phyloP scores from a whole-genome alignment of 2,329 filamentous ascomycete genomes.

The Cadophora sp. region DNA sequence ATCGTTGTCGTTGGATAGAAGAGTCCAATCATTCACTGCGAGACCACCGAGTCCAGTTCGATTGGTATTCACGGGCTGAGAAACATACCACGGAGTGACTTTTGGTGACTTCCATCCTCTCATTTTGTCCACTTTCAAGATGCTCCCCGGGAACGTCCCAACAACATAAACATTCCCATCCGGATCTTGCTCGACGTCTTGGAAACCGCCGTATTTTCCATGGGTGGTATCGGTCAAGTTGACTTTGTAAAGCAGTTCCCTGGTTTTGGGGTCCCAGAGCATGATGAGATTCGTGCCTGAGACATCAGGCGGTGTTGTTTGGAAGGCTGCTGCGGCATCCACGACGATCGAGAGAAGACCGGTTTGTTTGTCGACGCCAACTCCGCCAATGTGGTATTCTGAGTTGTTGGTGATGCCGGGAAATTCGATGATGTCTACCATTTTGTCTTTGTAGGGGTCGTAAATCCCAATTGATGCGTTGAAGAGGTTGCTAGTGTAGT shows the following conservation, averaged over 20 bases:
- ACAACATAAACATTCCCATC: conserved; percentile 23
- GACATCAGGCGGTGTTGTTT: conserved; percentile 17
- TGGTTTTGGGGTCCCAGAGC: conserved; percentile 21
- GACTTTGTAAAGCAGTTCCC: conserved; percentile 17
- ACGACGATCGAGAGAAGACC: conserved; percentile 26
- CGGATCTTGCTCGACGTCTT: conserved; percentile 28
- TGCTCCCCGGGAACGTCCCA: conserved; percentile 23
- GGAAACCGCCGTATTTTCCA: conserved; percentile 23
- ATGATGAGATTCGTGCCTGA: conserved; percentile 26
- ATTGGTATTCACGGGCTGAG: conserved; percentile 7
- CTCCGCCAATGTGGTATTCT: conserved; percentile 20
- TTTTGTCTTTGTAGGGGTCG: conserved; percentile 19
- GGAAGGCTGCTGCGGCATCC: conserved; percentile 18
- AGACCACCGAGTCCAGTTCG: conserved; percentile 10
- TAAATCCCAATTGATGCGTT: conserved; percentile 26
- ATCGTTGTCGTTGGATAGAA: conserved; percentile 10
- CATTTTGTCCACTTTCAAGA: conserved; percentile 16
- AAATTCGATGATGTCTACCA: conserved; percentile 24
- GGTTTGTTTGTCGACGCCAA: conserved; percentile 18
- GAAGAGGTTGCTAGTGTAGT: conserved; percentile 12
- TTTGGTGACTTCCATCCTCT: neutral
- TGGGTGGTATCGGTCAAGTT: conserved; percentile 25
- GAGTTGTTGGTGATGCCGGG: conserved; percentile 16
- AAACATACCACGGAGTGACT: conserved; percentile 20
- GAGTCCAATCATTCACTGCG: conserved; percentile 19